Evolutionary conservation across 2,329 filamentous ascomycete species (phyloP).

Genomic region (Calonectria multiphialidica): DNA sequence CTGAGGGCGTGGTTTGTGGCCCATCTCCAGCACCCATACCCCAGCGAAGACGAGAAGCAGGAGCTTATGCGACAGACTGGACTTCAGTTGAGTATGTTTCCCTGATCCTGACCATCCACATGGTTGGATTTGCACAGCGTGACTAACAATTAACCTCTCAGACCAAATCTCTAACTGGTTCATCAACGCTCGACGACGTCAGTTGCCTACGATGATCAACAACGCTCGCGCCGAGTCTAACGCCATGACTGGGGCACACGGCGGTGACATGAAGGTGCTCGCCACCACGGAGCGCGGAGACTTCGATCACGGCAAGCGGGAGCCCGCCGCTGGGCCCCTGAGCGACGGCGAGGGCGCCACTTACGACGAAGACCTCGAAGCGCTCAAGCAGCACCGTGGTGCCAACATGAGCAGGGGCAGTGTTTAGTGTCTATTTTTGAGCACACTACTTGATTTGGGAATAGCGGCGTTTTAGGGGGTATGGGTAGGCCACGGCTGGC

Average conservation of each 20-base stretch:
- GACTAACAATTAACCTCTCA: constrained; percentile 45
- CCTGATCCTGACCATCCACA: background rate
- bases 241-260: constrained; percentile 54
- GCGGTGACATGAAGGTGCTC: constrained; percentile 52
- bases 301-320: constrained; percentile 52
- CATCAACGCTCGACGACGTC: constrained; percentile 79
- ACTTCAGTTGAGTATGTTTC: constrained; percentile 79
- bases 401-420: constrained; percentile 60
- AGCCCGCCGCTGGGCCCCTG: constrained; percentile 50
- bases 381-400: constrained; percentile 45
- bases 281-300: constrained; percentile 54
- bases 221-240: constrained; percentile 66
- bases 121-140: background rate
- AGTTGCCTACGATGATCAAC: constrained; percentile 71
- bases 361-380: constrained; percentile 59
- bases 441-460: constrained; percentile 32
- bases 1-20: constrained; percentile 83
- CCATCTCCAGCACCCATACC: constrained; percentile 86
- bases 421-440: constrained; percentile 47
- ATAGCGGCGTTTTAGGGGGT: constrained; percentile 31
- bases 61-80: constrained; percentile 82
- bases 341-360: constrained; percentile 62
- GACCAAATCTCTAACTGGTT: constrained; percentile 85
- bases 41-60: constrained; percentile 89
- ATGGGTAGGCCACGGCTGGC: constrained; percentile 31